Base-by-base conservation (phyloP, 768 basidiomycete genomes). In the Lentinus tigrinus region DNA sequence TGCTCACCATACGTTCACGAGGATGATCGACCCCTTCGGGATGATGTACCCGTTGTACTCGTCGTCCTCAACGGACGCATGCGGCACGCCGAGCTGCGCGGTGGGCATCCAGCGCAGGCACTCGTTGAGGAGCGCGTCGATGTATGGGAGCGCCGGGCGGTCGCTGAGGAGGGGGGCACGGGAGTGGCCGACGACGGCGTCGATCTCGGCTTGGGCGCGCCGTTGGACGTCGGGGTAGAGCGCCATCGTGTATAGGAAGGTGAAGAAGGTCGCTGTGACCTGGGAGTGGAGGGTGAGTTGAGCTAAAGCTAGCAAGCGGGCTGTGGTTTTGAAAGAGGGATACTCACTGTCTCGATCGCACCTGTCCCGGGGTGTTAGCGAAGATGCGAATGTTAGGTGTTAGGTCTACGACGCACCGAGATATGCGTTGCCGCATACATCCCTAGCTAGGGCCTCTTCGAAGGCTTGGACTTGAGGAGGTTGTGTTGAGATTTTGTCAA, bases 91-190 rank as follows among this genome's bases (percentile, higher is more conserved):
- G n/a, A 37, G 26, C 9, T 34, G 23, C 9, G 9, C 16, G n/a
- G 16, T n/a, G 13, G 51, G 31, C 36, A 37, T 21, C 34, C 51
- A 47, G 9, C 44, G 44, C 27, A 27, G 13, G 19, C 44, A 47
- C 58, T 63, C 62, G n/a, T 56, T 39, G 46, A 63, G 17, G 36
- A 63, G 19, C 21, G 38, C 42, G 13, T 17, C 16, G 19, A 63
- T 14, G 48, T 60, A 63, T 24, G 48, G 52, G 10, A 63, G 54
- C 14, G 24, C 28, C 14, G 37, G 46, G 14, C 52, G 31, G 24
- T 62, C 51, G 28, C 28, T 31, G 5, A 31, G 4, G 28, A 31
- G 28, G 28, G 28, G 28, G 10, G 10, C 5, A 31, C 28, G 28
- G 28, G 28, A 31, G 28, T 10, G 28, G 28, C 47, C 47, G 8